Conservation (phyloP, 352 stramenopile genomes). For the Pilasporangium apinafurcum region DNA sequence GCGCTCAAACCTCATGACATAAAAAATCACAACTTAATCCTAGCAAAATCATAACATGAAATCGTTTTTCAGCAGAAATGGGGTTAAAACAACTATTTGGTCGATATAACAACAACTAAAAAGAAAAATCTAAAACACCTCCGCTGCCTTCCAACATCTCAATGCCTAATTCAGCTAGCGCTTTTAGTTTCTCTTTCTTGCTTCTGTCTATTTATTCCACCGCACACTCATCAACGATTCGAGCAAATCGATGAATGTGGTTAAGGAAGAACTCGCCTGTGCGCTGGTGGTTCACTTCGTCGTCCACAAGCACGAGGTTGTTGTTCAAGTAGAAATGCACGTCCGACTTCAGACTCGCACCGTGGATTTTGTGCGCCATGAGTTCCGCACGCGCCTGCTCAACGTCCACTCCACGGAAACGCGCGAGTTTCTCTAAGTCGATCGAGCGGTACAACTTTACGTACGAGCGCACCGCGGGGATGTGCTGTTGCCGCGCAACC, state of each 20-base stretch:
- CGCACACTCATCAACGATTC: slow-evolving; percentile 81
- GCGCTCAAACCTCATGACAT: too few relatives aligned
- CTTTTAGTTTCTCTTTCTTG: neutral
- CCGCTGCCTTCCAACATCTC: slow-evolving; percentile 8
- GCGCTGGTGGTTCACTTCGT: slow-evolving; percentile 80
- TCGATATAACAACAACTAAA: slow-evolving; percentile 8
- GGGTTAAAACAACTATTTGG: slow-evolving; percentile 8
- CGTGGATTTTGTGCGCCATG: slow-evolving; percentile 76
- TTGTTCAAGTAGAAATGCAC: slow-evolving; percentile 81
- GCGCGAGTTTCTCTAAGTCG: slow-evolving; percentile 90
- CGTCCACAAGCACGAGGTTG: slow-evolving; percentile 77
- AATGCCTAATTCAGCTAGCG: neutral
- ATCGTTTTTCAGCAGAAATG: too few relatives aligned
- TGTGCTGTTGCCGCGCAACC: slow-evolving; percentile 79
- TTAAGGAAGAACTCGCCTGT: slow-evolving; percentile 88
- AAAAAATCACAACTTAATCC: too few relatives aligned
- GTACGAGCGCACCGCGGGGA: slow-evolving; percentile 92
- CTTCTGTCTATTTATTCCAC: slow-evolving; percentile 21
- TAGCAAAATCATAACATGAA: slow-evolving; percentile 7
- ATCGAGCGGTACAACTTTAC: slow-evolving; percentile 97
- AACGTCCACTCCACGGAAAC: slow-evolving; percentile 82
- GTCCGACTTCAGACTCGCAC: slow-evolving; percentile 55
- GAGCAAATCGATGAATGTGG: slow-evolving; percentile 85
- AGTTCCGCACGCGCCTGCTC: slow-evolving; percentile 67
- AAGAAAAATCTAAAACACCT: slow-evolving; percentile 3